Percentiles rank a stretch among this genome's conserved stretches.
Evolutionary conservation across 345 rosid genomes (phyloP).

Genomic region (Salix purpurea): DNA sequence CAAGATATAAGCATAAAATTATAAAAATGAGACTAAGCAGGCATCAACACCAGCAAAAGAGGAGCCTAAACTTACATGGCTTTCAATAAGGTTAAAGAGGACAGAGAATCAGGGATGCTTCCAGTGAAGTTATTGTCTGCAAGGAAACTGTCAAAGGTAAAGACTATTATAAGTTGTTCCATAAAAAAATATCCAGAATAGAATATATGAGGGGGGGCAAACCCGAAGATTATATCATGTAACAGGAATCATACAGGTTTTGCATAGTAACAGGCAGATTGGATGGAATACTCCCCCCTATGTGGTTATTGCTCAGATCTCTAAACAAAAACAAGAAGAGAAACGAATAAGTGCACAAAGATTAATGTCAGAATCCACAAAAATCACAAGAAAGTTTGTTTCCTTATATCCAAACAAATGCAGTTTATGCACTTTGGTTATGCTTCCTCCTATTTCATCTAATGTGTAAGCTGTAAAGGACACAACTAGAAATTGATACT

Average conservation of each 20-base stretch:
- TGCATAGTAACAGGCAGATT: slow-evolving; percentile 71
- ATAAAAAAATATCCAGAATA: not conserved
- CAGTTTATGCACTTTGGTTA: not conserved
- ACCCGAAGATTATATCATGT: not conserved
- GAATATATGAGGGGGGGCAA: not conserved
- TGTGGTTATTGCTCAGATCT: slow-evolving; percentile 84
- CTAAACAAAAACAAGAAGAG: slow-evolving; percentile 34
- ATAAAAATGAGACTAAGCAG: slow-evolving; percentile 1
- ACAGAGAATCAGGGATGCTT: slow-evolving; percentile 77
- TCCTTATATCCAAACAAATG: not conserved
- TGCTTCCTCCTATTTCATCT: not conserved
- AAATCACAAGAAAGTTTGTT: not conserved
- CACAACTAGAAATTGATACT: not conserved
- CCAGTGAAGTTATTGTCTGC: slow-evolving; percentile 83
- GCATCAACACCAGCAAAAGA: slow-evolving; percentile 9
- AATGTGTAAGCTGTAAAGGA: not conserved
- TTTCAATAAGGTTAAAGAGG: slow-evolving; percentile 52
- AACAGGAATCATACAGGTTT: slow-evolving; percentile 43
- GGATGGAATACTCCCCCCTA: slow-evolving; percentile 87
- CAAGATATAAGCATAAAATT: not conserved
- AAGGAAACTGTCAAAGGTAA: slow-evolving; percentile 79
- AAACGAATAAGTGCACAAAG: slow-evolving; percentile 5
- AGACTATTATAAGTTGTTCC: slow-evolving; percentile 28
- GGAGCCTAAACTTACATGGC: slow-evolving; percentile 55
- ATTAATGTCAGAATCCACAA: not conserved